Conservation (phyloP, 805 yeast species). For the Candida peoriensis region DNA sequence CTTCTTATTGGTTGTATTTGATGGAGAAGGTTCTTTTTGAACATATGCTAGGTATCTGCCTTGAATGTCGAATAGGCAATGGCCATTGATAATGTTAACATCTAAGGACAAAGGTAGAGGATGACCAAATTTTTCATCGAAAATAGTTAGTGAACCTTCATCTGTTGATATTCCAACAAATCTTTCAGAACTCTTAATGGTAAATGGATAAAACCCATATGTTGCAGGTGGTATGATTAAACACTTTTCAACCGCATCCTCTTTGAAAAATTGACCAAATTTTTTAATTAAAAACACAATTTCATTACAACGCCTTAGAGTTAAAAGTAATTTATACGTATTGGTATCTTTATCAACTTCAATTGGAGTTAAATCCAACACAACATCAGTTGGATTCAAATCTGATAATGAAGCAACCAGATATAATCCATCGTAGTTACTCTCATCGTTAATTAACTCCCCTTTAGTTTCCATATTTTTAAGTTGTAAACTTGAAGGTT, state of each 20-base stretch:
- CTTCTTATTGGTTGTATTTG: neutral
- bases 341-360: slow-evolving; percentile 17
- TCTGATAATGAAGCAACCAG: slow-evolving; percentile 23
- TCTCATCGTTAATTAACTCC: slow-evolving; percentile 2
- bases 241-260: slow-evolving; percentile 7
- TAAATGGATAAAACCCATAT: slow-evolving; percentile 22
- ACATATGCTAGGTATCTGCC: slow-evolving; percentile 35
- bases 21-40: no score
- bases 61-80: slow-evolving; percentile 38
- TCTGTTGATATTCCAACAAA: slow-evolving; percentile 24
- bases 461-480: slow-evolving; percentile 5
- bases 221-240: slow-evolving; percentile 25
- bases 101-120: slow-evolving; percentile 17
- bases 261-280: slow-evolving; percentile 20
- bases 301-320: slow-evolving; percentile 9
- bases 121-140: slow-evolving; percentile 14
- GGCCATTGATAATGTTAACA: slow-evolving; percentile 25
- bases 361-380: slow-evolving; percentile 23
- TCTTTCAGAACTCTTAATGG: slow-evolving; percentile 13
- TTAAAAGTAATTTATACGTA: slow-evolving; percentile 19
- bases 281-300: slow-evolving; percentile 6
- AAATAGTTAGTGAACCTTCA: slow-evolving; percentile 26
- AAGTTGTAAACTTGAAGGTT: slow-evolving; percentile 20
- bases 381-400: slow-evolving; percentile 10
- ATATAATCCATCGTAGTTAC: slow-evolving; percentile 21